Evolutionary conservation across 2,329 filamentous ascomycete species (phyloP).

Genomic region (Ilyonectria mors-panacis): DNA sequence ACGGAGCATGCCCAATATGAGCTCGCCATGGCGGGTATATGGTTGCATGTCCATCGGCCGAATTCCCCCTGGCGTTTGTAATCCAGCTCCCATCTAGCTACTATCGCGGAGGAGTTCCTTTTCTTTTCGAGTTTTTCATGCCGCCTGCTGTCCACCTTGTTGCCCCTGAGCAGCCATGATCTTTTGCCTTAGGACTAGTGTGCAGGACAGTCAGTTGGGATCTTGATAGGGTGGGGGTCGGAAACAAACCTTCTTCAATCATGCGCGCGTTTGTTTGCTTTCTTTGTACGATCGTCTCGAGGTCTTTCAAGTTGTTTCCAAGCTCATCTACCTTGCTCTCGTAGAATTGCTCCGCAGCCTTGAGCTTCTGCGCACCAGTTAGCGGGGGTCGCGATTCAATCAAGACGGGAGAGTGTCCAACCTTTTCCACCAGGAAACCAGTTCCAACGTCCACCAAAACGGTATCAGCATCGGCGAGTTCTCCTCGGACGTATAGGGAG

Average conservation of each 20-base stretch:
- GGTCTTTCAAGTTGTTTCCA: slow-evolving; percentile 67
- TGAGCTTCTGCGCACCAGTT: slow-evolving; percentile 59
- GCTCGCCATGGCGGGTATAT: slow-evolving; percentile 23
- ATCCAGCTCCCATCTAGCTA: slow-evolving; percentile 22
- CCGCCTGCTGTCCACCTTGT: slow-evolving; percentile 41
- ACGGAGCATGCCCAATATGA: slow-evolving; percentile 29
- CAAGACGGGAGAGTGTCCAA: slow-evolving; percentile 47
- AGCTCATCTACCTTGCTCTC: slow-evolving; percentile 70
- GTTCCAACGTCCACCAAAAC: slow-evolving; percentile 95
- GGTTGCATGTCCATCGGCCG: slow-evolving; percentile 24
- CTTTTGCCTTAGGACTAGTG: slow-evolving; percentile 60
- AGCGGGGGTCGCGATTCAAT: slow-evolving; percentile 16
- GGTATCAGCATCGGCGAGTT: slow-evolving; percentile 79
- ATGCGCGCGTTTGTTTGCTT: slow-evolving; percentile 90
- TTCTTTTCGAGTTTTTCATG: slow-evolving; percentile 31
- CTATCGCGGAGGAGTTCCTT: slow-evolving; percentile 5
- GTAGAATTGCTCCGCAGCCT: slow-evolving; percentile 70
- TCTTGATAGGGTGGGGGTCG: slow-evolving; percentile 46
- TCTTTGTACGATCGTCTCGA: slow-evolving; percentile 70
- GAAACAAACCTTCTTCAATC: slow-evolving; percentile 83
- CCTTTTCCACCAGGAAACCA: slow-evolving; percentile 96
- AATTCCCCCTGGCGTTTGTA: slow-evolving; percentile 3
- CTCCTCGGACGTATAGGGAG: slow-evolving; percentile 93
- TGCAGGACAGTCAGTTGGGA: slow-evolving; percentile 51
- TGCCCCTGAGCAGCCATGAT: slow-evolving; percentile 56